Conservation (phyloP, 345 rosid genomes). For the Iberis pinnata region DNA sequence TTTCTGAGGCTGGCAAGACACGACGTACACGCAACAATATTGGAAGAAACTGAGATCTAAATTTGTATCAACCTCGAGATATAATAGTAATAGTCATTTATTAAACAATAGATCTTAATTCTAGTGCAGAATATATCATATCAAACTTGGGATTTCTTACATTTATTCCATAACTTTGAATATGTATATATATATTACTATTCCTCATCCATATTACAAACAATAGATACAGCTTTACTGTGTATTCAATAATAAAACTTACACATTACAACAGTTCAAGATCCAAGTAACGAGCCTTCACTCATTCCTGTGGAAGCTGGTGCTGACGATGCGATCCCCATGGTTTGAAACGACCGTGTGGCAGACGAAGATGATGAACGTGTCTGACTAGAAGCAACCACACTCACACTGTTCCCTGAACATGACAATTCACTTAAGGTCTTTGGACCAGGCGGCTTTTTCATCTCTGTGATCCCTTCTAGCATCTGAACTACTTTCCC, state of each 20-base stretch:
- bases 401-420: slow-evolving; percentile 31
- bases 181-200: too few relatives aligned
- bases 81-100: neutral
- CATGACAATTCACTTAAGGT: slow-evolving; percentile 25
- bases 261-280: slow-evolving; percentile 12
- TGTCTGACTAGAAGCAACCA: slow-evolving; percentile 38
- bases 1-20: slow-evolving; percentile 1
- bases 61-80: slow-evolving; percentile 4
- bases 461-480: slow-evolving; percentile 43
- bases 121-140: neutral
- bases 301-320: slow-evolving; percentile 30
- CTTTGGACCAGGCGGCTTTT: slow-evolving; percentile 44
- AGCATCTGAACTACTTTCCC: slow-evolving; percentile 59
- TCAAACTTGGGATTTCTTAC: neutral
- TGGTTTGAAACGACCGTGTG: slow-evolving; percentile 32
- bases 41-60: slow-evolving; percentile 4
- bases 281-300: slow-evolving; percentile 33
- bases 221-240: neutral
- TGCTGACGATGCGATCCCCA: slow-evolving; percentile 35
- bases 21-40: slow-evolving; percentile 22
- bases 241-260: slow-evolving; percentile 5
- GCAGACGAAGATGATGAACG: slow-evolving; percentile 41
- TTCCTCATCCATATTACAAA: too few relatives aligned
- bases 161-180: too few relatives aligned
- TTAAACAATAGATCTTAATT: neutral